phyloP scores from a whole-genome alignment of 2,329 filamentous ascomycete species.

The Davidsoniella neocaledoniae region DNA sequence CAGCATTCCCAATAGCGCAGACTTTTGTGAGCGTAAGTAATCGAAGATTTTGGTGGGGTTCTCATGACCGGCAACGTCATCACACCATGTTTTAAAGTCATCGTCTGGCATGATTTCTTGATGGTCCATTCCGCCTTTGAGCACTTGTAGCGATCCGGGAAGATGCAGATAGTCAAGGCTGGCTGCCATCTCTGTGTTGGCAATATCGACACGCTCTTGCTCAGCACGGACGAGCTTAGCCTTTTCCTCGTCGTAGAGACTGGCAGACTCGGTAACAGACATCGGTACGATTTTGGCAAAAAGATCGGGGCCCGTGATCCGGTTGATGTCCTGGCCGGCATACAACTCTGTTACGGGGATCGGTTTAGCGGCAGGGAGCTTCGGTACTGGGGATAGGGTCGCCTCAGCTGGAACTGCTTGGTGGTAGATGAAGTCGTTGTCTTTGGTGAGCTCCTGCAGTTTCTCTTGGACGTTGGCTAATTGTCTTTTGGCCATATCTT shows the following conservation, averaged over 20 bases:
- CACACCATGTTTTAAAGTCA: constrained; percentile 87
- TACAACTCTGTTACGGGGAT: constrained; percentile 96
- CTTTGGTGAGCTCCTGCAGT: constrained; percentile 59
- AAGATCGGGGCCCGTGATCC: constrained; percentile 91
- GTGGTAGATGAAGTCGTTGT: constrained; percentile 98
- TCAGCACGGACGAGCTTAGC: constrained; percentile 88
- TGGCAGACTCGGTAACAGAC: constrained; percentile 89
- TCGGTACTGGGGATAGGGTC: constrained; percentile 63
- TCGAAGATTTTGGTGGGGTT: constrained; percentile 67
- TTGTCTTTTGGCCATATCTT: constrained; percentile 75
- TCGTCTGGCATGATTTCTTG: constrained; percentile 65
- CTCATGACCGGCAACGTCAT: constrained; percentile 75
- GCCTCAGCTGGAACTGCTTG: constrained; percentile 78
- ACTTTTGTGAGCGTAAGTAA: constrained; percentile 58
- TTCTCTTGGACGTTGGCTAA: constrained; percentile 66
- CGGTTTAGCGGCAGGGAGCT: constrained; percentile 86
- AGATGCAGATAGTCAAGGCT: constrained; percentile 87
- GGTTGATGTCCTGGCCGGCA: constrained; percentile 89
- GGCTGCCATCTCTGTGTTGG: constrained; percentile 89
- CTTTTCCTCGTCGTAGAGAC: constrained; percentile 96
- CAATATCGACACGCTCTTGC: constrained; percentile 79
- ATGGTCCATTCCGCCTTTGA: constrained; percentile 86
- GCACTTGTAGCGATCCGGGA: constrained; percentile 71
- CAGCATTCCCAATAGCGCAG: constrained; percentile 52
- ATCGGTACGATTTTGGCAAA: constrained; percentile 95